Percentiles rank a stretch among this genome's conserved stretches.
phyloP scores from a whole-genome alignment of 2,329 filamentous ascomycete species.

The Sphaerulina musiva region DNA sequence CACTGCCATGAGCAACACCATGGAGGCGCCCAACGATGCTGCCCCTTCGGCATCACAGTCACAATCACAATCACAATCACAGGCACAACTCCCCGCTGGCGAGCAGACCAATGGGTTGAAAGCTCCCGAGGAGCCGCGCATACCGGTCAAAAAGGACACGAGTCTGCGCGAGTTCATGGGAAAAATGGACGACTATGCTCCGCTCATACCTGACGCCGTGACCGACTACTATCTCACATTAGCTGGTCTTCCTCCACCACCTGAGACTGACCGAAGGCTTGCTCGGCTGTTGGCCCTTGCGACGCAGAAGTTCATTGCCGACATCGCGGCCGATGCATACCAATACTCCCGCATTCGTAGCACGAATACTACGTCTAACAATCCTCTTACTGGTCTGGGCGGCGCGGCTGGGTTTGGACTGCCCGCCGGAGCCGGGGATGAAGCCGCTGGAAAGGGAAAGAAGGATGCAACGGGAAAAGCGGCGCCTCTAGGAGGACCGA shows the following conservation, averaged over 20 bases:
- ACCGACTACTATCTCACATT: conserved; percentile 97
- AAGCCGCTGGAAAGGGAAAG: conserved; percentile 49
- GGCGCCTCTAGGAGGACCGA: conserved; percentile 44
- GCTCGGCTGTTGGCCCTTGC: conserved; percentile 90
- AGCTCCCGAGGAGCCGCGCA: conserved; percentile 49
- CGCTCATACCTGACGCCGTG: conserved; percentile 97
- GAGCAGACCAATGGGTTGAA: conserved; percentile 69
- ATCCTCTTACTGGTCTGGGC: conserved; percentile 81
- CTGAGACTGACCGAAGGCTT: conserved; percentile 81
- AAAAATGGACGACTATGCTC: conserved; percentile 98
- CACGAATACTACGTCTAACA: conserved; percentile 84
- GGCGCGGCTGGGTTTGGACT: conserved; percentile 61
- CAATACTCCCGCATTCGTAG: conserved; percentile 94
- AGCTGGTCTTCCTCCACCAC: conserved; percentile 86
- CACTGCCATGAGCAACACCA: conserved; percentile 15
- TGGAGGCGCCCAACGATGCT: conserved; percentile 37
- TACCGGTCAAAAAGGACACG: conserved; percentile 81
- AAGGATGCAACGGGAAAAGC: conserved; percentile 32
- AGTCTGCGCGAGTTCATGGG: conserved; percentile 85
- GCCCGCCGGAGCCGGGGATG: conserved; percentile 48
- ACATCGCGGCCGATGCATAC: conserved; percentile 94
- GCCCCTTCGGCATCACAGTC: conserved; percentile 40
- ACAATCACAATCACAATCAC: background rate
- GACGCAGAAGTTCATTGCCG: conserved; percentile 98
- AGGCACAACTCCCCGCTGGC: conserved; percentile 49